Percentiles rank a stretch among this genome's conserved stretches.
These are phyloP conservation scores for Gomphus sp. DNA, from an alignment of 1,284 basidiomycete genomes.

Conservation along the genomic window DNA sequence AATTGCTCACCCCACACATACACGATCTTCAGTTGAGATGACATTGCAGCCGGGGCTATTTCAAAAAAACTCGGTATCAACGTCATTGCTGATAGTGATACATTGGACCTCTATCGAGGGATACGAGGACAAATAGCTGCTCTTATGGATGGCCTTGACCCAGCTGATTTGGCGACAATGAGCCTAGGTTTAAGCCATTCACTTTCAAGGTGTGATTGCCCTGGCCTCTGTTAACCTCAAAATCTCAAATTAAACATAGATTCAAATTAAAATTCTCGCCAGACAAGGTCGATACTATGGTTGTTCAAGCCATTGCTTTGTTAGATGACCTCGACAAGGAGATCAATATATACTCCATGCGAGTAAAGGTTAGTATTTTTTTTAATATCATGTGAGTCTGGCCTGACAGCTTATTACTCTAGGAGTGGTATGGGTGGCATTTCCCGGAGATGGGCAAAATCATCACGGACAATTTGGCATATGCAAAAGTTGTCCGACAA, in stretches of 20 bases:
- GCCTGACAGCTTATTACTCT: slow-evolving; percentile 12
- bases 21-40: background rate
- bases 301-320: slow-evolving; percentile 97
- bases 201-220: slow-evolving; percentile 62
- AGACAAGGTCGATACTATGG: slow-evolving; percentile 99
- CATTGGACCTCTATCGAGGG: slow-evolving; percentile 88
- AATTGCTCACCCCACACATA: background rate
- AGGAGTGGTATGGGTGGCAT: slow-evolving; percentile 99
- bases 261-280: slow-evolving; percentile 99
- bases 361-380: slow-evolving; percentile 70
- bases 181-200: slow-evolving; percentile 95
- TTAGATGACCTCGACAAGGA: slow-evolving; percentile 99
- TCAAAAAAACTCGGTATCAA: slow-evolving; percentile 92
- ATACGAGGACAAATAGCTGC: slow-evolving; percentile 86
- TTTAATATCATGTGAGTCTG: slow-evolving; percentile 1
- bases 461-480: slow-evolving; percentile 93
- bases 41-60: slow-evolving; percentile 64
- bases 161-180: slow-evolving; percentile 97
- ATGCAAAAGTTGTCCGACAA: slow-evolving; percentile 82
- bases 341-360: slow-evolving; percentile 99
- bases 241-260: slow-evolving; percentile 29
- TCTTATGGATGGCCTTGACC: slow-evolving; percentile 83
- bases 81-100: slow-evolving; percentile 58
- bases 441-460: slow-evolving; percentile 99
- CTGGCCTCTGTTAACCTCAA: background rate